phyloP scores from a whole-genome alignment of 2,329 filamentous ascomycete genomes.

The Fusarium albosuccineum region DNA sequence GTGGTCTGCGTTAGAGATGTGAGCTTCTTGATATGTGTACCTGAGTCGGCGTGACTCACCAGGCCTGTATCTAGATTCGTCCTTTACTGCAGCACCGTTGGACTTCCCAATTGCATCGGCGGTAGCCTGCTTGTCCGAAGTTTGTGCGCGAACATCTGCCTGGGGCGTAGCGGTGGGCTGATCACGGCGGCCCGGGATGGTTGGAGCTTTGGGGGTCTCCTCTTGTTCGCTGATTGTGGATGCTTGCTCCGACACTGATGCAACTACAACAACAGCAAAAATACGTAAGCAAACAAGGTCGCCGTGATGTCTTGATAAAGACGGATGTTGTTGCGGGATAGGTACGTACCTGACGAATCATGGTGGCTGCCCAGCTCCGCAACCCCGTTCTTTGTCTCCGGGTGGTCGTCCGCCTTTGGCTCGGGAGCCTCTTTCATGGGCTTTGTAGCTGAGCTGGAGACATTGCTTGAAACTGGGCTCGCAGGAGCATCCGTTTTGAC shows the following conservation, averaged over 20 bases:
- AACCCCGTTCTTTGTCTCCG: slow-evolving; percentile 27
- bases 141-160: slow-evolving; percentile 19
- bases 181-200: slow-evolving; percentile 36
- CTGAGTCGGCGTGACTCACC: slow-evolving; percentile 25
- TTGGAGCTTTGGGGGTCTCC: slow-evolving; percentile 26
- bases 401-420: slow-evolving; percentile 24
- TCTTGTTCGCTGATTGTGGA: slow-evolving; percentile 30
- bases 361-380: slow-evolving; percentile 23
- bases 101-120: slow-evolving; percentile 25
- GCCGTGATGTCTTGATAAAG: not conserved
- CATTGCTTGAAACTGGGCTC: slow-evolving; percentile 25
- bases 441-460: slow-evolving; percentile 29
- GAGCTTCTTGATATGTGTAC: slow-evolving; percentile 18
- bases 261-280: slow-evolving; percentile 17
- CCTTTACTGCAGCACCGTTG: slow-evolving; percentile 32
- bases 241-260: slow-evolving; percentile 35
- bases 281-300: slow-evolving; percentile 28
- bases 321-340: not conserved
- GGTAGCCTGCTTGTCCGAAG: slow-evolving; percentile 15
- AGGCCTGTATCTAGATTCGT: slow-evolving; percentile 31
- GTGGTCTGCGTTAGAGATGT: slow-evolving; percentile 27
- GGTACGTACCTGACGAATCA: slow-evolving; percentile 42
- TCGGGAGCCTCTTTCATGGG: slow-evolving; percentile 23
- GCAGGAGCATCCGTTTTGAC: slow-evolving; percentile 17
- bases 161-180: slow-evolving; percentile 41